Evolutionary conservation across 768 basidiomycete species (phyloP).

Genomic region (Suillus variegatus): DNA sequence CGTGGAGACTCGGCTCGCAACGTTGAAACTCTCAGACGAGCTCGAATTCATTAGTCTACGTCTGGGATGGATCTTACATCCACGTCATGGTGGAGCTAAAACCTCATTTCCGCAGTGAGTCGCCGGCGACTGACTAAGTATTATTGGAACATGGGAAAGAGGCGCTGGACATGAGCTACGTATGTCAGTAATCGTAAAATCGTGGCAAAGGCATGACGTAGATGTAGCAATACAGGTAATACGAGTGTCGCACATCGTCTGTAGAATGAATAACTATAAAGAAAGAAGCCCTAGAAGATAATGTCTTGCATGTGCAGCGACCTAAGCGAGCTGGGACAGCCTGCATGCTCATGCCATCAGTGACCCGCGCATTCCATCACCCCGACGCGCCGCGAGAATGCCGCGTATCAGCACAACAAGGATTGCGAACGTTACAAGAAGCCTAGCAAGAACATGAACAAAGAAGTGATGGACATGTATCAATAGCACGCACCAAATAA

Average conservation of each 20-base stretch:
- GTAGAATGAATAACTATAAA: background rate
- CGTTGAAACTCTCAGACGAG: no score
- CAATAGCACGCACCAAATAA: conserved; percentile 55
- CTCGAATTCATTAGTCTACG: no score
- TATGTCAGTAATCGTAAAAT: background rate
- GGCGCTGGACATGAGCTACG: background rate
- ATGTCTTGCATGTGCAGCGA: background rate
- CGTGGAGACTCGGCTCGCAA: no score
- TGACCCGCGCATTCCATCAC: conserved; percentile 65
- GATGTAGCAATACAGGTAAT: background rate
- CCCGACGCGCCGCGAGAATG: conserved; percentile 57
- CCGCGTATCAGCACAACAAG: conserved; percentile 62
- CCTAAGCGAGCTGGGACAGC: background rate
- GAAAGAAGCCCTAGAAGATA: no score
- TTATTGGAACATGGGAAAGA: background rate
- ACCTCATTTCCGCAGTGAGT: no score
- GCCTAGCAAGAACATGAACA: conserved; percentile 41
- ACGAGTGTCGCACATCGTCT: background rate
- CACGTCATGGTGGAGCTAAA: no score
- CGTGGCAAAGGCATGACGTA: background rate
- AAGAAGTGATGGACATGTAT: background rate
- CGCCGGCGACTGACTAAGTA: background rate
- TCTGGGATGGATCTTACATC: no score
- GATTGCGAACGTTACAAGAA: conserved; percentile 62
- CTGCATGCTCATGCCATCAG: conserved; percentile 39